phyloP scores from a whole-genome alignment of 139 green algal species.

The Spirogloea muscicola region DNA sequence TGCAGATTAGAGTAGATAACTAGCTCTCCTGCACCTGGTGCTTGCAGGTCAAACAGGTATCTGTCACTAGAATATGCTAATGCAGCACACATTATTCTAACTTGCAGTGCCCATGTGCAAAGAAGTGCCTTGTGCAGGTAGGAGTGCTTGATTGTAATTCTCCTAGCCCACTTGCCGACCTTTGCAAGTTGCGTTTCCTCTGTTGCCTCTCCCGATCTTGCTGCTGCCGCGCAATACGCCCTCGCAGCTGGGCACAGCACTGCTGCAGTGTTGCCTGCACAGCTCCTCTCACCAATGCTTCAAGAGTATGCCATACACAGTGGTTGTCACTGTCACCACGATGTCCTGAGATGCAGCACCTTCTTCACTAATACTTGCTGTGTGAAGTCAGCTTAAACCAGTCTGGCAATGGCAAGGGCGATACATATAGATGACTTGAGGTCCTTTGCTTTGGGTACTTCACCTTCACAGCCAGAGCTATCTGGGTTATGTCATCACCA shows the following conservation, averaged over 20 bases:
- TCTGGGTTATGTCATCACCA: constrained; percentile 88
- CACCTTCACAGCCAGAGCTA: constrained; percentile 73
- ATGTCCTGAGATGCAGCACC: too few species aligned
- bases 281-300: background rate
- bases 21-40: background rate
- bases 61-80: too few species aligned
- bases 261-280: constrained; percentile 39
- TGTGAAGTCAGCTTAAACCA: too few species aligned
- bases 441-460: background rate
- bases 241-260: constrained; percentile 76
- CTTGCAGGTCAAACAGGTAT: background rate
- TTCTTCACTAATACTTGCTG: too few species aligned
- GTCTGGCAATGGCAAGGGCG: too few species aligned
- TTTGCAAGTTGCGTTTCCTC: constrained; percentile 81
- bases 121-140: too few species aligned
- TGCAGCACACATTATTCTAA: too few species aligned
- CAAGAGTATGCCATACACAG: background rate
- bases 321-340: background rate
- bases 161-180: background rate
- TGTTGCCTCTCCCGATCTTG: constrained; percentile 75
- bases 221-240: constrained; percentile 74
- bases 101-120: too few species aligned
- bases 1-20: background rate
- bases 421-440: too few species aligned
- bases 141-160: too few species aligned